Evolutionary conservation across 371 early-diverging fungal genomes (phyloP).

Genomic region (Dichotomocladium elegans): DNA sequence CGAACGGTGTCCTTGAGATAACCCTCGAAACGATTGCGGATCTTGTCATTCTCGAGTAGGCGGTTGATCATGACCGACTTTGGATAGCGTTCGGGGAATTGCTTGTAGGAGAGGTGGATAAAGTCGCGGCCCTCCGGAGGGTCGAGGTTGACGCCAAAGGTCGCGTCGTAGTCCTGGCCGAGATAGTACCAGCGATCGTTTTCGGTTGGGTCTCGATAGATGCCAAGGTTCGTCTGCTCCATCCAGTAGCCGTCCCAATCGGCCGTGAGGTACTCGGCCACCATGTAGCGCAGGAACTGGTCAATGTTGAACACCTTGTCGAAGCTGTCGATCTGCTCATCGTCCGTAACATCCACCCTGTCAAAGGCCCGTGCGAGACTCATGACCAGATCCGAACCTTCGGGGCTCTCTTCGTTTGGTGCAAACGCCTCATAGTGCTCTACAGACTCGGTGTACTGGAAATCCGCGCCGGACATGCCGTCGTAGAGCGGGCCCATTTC

Average conservation of each 20-base stretch:
- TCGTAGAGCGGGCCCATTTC: slow-evolving; percentile 48
- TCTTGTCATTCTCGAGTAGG: slow-evolving; percentile 41
- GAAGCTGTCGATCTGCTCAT: slow-evolving; percentile 23
- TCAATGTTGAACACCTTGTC: slow-evolving; percentile 31
- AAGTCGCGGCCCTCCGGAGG: slow-evolving; percentile 21
- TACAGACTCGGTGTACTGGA: slow-evolving; percentile 27
- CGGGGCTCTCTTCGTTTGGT: slow-evolving; percentile 20
- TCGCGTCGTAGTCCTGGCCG: slow-evolving; percentile 56
- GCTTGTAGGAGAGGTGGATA: slow-evolving; percentile 37
- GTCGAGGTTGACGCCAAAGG: slow-evolving; percentile 53
- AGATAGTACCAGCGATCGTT: slow-evolving; percentile 46
- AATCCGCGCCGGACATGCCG: slow-evolving; percentile 50
- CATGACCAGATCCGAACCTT: slow-evolving; percentile 12
- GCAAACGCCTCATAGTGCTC: slow-evolving; percentile 34
- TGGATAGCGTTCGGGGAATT: slow-evolving; percentile 35
- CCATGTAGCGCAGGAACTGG: slow-evolving; percentile 40
- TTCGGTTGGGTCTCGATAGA: slow-evolving; percentile 32
- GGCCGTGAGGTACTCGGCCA: slow-evolving; percentile 41
- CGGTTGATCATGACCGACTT: slow-evolving; percentile 49
- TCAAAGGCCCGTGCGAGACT: slow-evolving; percentile 23
- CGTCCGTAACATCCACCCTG: slow-evolving; percentile 24
- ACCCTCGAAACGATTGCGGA: slow-evolving; percentile 35
- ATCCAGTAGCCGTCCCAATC: slow-evolving; percentile 51
- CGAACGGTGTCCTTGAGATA: slow-evolving; percentile 49
- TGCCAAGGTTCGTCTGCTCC: slow-evolving; percentile 38